Base-by-base conservation (phyloP, 129 eudicot genomes). In the Helichrysum umbraculigerum region DNA sequence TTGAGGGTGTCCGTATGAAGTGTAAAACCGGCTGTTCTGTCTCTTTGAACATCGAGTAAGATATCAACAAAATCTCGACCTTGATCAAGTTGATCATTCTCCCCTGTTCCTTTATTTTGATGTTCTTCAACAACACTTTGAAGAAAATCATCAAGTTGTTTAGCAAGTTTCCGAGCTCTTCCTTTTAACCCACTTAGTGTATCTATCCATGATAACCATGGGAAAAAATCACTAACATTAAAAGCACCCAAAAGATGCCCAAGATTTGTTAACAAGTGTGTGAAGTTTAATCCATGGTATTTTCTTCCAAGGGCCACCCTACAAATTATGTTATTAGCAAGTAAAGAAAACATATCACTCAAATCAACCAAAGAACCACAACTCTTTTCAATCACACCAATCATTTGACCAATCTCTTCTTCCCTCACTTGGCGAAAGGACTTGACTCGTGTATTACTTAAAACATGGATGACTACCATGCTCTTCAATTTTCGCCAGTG, bases 121-220 rank as follows among this genome's bases (percentile, higher is more conserved):
- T 66, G 52, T 19, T 66, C 71, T 32, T 30, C 41, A 65, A 65
- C 42, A 33, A 32, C 47, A 65, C 41, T 15, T 30, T 30, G 20
- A 33, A 66, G 50, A 66, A 66, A 66, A n/a, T 37, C 52, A 19
- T 66, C 71, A 35, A 66, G 7, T 20, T 35, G 28, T 66, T 19
- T 66, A 7, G 71, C 71, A 66, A 66, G 22, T 19, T 35, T 66
- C 0, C 19, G 17, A 17, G 71, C 52, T 66, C 51, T 37, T 19
- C 35, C 51, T 21, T 66, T 15, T 39, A 66, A 7, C 8, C 71
- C 71, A 37, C 70, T 30, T 17, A 65, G 33, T 33, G 25, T 15
- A 17, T 66, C 71, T 7, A 66, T 17, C 47, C 47, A 66, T 2
- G 71, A 34, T 15, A 66, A 35, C 71, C 71, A 66, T 33, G 71